Evolutionary conservation across 2,329 filamentous ascomycete species (phyloP).

Genomic region (Eutypa lata): DNA sequence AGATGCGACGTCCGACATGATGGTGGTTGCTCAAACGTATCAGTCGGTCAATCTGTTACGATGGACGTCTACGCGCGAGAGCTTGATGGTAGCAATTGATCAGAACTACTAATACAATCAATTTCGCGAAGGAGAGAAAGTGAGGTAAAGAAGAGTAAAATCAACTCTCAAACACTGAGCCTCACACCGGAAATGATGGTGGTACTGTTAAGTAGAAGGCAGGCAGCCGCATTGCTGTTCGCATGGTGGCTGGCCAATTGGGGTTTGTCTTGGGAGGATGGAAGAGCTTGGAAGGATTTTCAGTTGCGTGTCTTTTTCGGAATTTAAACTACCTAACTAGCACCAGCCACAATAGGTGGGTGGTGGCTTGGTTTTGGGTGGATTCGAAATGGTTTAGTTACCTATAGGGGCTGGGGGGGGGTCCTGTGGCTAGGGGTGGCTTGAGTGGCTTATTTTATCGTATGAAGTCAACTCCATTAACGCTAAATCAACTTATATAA

Average conservation of each 20-base stretch:
- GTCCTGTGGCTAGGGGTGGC: too few species aligned
- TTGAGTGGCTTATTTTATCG: too few species aligned
- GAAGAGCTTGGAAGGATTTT: conserved; percentile 1
- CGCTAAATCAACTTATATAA: too few species aligned
- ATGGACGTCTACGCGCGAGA: not conserved
- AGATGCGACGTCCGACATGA: conserved; percentile 38
- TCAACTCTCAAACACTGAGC: conserved; percentile 13
- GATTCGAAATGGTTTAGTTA: not conserved
- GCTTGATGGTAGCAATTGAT: not conserved
- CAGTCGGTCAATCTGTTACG: not conserved
- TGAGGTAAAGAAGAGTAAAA: conserved; percentile 9
- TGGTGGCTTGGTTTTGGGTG: not conserved
- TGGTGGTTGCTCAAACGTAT: conserved; percentile 7
- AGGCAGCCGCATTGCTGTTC: conserved; percentile 20
- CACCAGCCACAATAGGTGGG: not conserved
- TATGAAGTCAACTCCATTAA: too few species aligned
- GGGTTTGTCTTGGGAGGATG: not conserved
- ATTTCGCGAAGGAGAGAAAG: not conserved
- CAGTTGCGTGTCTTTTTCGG: not conserved
- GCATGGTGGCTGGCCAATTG: conserved; percentile 27
- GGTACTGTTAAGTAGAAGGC: conserved; percentile 20
- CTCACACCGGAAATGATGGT: conserved; percentile 19
- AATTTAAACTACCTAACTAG: not conserved
- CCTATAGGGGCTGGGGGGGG: too few species aligned
- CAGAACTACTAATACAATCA: not conserved